Conservation (phyloP, 257 asterid species). For the Datura wrightii region DNA sequence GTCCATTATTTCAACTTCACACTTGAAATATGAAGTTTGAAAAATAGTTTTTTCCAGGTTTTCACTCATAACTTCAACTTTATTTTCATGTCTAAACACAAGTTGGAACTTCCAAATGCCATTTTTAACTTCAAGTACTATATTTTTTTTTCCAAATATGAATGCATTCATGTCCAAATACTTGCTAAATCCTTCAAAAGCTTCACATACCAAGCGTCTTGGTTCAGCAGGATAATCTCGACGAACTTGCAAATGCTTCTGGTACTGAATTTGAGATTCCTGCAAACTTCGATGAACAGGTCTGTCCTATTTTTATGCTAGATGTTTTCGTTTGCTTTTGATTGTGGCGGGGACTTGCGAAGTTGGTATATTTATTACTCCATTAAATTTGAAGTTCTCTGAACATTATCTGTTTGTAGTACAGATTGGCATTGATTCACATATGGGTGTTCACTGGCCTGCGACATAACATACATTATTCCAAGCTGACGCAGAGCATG, state of each 20-base stretch:
- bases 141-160: not conserved
- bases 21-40: not conserved
- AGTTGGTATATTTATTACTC: not conserved
- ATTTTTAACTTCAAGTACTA: not conserved
- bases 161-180: not conserved
- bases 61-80: not conserved
- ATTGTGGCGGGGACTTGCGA: not conserved
- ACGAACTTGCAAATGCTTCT: conserved; percentile 44
- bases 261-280: conserved; percentile 49
- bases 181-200: conserved; percentile 12
- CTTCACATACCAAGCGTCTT: not conserved
- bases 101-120: not conserved
- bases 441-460: conserved; percentile 43
- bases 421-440: conserved; percentile 38
- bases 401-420: not conserved
- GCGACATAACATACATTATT: not conserved
- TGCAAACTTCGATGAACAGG: conserved; percentile 44
- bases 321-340: not conserved
- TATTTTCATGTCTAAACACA: conserved; percentile 1
- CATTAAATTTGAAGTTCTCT: not conserved
- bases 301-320: conserved; percentile 34
- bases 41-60: not conserved
- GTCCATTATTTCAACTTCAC: not conserved
- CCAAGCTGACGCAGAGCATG: not conserved
- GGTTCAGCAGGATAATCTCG: conserved; percentile 43